A percentile compares a stretch with the other conserved stretches of the same genome.
These are phyloP conservation scores for Fraxinus baroniana DNA, from an alignment of 305 asterid species.

Conservation along the genomic window DNA sequence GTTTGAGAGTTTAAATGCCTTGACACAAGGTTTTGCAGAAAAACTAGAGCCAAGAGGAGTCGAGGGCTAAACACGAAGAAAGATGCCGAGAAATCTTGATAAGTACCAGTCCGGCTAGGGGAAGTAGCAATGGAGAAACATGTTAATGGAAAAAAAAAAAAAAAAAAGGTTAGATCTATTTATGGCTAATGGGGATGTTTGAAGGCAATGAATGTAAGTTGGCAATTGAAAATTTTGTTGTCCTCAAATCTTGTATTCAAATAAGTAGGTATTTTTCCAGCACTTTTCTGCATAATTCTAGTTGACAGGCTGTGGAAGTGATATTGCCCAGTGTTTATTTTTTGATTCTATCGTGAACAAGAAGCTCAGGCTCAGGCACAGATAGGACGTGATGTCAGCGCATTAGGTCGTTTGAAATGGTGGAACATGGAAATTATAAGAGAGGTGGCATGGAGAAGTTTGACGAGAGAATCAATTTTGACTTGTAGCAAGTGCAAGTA, in stretches of 20 bases:
- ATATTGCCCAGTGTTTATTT: not conserved
- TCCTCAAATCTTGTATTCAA: not conserved
- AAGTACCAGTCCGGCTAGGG: not conserved
- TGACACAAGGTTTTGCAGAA: not conserved
- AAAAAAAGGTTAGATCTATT: not conserved
- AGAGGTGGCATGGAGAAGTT: no score
- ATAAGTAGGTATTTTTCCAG: not conserved
- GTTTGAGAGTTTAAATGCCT: constrained; percentile 13
- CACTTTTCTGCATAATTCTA: not conserved
- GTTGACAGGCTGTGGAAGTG: not conserved
- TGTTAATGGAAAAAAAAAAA: not conserved
- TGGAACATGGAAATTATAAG: no score
- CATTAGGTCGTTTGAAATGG: no score
- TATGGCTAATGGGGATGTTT: not conserved
- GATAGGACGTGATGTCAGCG: no score
- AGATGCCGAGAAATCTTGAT: not conserved
- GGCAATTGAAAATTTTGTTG: not conserved
- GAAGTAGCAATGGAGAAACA: not conserved
- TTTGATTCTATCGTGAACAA: not conserved
- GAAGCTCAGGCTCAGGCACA: no score
- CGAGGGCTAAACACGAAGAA: not conserved
- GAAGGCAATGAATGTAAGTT: not conserved
- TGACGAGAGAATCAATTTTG: no score
- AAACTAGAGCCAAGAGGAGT: not conserved
- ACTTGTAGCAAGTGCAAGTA: no score